Evolutionary conservation across 257 asterid species (phyloP), one percentile per base, ranked within the genome.

Genomic region (Solanum chilense): DNA sequence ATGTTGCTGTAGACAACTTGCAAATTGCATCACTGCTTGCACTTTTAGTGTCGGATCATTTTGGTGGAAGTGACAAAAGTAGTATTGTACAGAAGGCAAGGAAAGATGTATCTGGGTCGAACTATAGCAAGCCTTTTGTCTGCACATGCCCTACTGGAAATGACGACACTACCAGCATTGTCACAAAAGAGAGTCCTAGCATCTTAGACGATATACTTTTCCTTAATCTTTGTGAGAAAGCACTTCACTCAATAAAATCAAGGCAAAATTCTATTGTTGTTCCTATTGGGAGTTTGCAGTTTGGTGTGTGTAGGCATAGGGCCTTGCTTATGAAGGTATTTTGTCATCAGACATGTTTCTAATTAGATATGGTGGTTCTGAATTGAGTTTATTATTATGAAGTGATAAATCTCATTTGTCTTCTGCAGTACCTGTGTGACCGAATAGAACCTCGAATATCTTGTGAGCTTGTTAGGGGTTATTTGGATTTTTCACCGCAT

Each of bases 401-500:
- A 90, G 83, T 93, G 88, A 88, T 84, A 47, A 58, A 56, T 60
- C 69, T 90, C 81, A 29, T 84, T 52, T 52, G 58, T 90, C 15
- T 89, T 71, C 86, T 92, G 90, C 70, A 97, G 99, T 97, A 94
- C 89, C 91, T 97, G 20, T 97, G 99, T 90, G 99, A 96, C 87
- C 94, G 95, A 69, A 88, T 96, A 93, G 96, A 94, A 86, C 99
- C 99, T 87, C 94, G 84, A 78, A 91, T 97, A 81, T 98, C 96
- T 80, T 97, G 99, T 91, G 99, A 96, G 92, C 98, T 97, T 87
- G 96, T 97, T 88, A 91, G 99, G 88, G 99, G 99, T 81, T 97
- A 94, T 93, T 90, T 97, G 94, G 99, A 97, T 86, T 95, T 95
- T 87, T 90, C 92, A 2, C 99, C 98, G 2, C 99, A 97, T 93